A percentile compares a stretch with the other conserved stretches of the same genome.
Conservation (phyloP, 108 stramenopile genomes). For the Skeletonema menzelii region DNA sequence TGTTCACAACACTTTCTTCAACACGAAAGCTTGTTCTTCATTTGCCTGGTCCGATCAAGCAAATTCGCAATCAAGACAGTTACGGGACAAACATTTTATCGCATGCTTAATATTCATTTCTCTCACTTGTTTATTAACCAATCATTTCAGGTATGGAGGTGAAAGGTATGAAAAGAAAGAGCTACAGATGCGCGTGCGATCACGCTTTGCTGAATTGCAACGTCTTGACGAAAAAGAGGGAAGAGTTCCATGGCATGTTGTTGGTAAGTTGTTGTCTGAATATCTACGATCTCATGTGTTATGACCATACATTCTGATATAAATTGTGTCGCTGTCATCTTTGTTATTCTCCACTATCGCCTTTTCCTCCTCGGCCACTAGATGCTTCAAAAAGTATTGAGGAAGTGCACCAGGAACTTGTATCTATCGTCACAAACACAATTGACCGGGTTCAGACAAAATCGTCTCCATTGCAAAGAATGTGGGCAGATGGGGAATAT, state of each 20-base stretch:
- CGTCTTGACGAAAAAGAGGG: conserved; percentile 58
- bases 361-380: not conserved
- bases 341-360: not conserved
- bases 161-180: conserved; percentile 90
- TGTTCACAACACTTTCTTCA: conserved; percentile 8
- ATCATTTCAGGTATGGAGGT: conserved; percentile 63
- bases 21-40: conserved; percentile 31
- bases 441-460: conserved; percentile 46
- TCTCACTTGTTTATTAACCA: conserved; percentile 22
- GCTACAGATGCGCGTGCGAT: conserved; percentile 79
- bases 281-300: not conserved
- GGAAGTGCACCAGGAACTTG: conserved; percentile 69
- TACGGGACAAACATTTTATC: conserved; percentile 43
- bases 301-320: not conserved
- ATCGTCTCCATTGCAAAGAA: conserved; percentile 41
- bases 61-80: conserved; percentile 55
- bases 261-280: conserved; percentile 13
- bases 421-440: conserved; percentile 59
- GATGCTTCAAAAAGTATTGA: conserved; percentile 80
- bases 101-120: not conserved
- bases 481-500: conserved; percentile 63
- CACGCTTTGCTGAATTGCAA: conserved; percentile 78
- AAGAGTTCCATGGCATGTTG: conserved; percentile 73
- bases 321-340: not conserved
- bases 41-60: conserved; percentile 51